A percentile compares a stretch with the other conserved stretches of the same genome.
phyloP scores from a whole-genome alignment of 2,329 filamentous ascomycete genomes.

The Fusarium nisikadoi region DNA sequence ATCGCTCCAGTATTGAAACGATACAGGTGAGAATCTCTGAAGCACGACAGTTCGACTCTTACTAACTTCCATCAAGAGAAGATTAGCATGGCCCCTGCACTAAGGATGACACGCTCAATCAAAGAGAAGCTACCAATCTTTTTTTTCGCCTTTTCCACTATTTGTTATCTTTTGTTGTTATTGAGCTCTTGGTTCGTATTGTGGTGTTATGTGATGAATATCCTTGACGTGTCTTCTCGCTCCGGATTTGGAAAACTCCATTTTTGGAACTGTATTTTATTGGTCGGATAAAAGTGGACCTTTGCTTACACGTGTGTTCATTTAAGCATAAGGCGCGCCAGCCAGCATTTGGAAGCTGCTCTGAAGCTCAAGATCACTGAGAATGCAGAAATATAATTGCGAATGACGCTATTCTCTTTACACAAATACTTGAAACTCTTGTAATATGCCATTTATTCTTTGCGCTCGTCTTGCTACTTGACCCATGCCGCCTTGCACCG shows the following conservation, averaged over 20 bases:
- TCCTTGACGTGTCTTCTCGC: too few species aligned
- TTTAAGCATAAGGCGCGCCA: background rate
- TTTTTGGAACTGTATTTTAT: background rate
- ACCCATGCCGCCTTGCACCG: too few species aligned
- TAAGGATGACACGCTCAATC: conserved; percentile 73
- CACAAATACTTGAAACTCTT: too few species aligned
- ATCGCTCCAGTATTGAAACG: background rate
- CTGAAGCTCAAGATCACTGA: background rate
- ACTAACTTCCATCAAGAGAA: background rate
- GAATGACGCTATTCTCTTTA: background rate
- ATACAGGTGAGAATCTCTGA: background rate
- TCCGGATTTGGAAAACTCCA: too few species aligned
- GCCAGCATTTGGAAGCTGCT: background rate
- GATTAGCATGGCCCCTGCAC: conserved; percentile 76
- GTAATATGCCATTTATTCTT: too few species aligned
- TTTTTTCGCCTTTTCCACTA: too few species aligned
- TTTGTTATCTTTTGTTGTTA: too few species aligned
- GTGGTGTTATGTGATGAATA: background rate
- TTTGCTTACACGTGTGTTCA: background rate
- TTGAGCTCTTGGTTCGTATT: too few species aligned
- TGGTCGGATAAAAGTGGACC: background rate
- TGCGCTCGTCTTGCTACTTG: too few species aligned
- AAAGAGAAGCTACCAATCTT: conserved; percentile 30
- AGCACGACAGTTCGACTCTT: rapidly evolving
- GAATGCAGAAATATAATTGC: background rate